Base-by-base conservation (phyloP, 1,284 basidiomycete genomes). In the Rhizoctonia solani region DNA sequence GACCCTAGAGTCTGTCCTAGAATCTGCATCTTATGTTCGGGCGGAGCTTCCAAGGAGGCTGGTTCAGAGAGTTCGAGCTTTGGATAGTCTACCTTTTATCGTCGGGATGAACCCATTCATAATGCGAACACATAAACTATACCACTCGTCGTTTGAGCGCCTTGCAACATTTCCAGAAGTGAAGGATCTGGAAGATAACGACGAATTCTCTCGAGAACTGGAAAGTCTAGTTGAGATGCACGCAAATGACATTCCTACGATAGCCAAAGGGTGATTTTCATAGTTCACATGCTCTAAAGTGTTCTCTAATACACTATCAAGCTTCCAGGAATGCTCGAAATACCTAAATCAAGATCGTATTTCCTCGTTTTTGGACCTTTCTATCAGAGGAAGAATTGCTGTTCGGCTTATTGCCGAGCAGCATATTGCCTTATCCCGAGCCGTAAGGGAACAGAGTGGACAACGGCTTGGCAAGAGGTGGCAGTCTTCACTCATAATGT, bases 401-500 rank as follows among this genome's bases (percentile, higher is more conserved):
- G 88, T 95, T 30, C 88, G 93, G 19, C 80, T 96, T 59, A 93
- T 95, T 71, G 94, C 93, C 46, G 93, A 96, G 75, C 94, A 96
- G 74, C 94, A 96, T 74, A 88, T 96, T 42, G 87, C 92, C 1
- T 81, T 95, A 21, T 90, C 90, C 1, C 83, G 83, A 58, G 86
- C 87, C 1, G 76, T 92, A 5, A 25, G 54, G 25, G 39, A 19
- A 25, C 46, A 30, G 47, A 55, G 25, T 14, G 59, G 50, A 27
- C 21, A 8, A 30, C 59, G 32, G 1, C 44, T 69, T 13, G 56
- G 54, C 68, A 70, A 11, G 54, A 66, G 19, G 59, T 72, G 6
- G 54, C 66, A 1, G 65, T 66, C 0, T 21, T 21, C 4, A n/a
- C 32, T 14, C 3, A 34, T 34, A 34, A 32, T n/a, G 25, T 30